Evolutionary conservation across 208 protist species (phyloP), one percentile per base, ranked within the genome.

Genomic region (Trichomonas vaginalis): DNA sequence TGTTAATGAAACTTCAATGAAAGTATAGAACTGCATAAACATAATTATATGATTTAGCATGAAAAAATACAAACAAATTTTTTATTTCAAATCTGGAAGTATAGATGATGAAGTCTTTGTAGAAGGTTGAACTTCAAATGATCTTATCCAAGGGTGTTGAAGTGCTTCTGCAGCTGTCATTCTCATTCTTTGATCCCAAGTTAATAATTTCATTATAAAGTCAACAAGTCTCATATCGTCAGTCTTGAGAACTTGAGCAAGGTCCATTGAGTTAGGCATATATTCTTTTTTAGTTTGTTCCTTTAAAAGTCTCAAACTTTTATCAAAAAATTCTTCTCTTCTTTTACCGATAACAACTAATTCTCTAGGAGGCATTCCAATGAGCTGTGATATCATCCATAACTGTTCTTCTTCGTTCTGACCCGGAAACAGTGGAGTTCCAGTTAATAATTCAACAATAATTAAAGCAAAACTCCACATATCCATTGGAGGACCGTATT

Each of bases 391-490:
- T 1, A 23, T 45, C 17, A 23, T 90, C 42, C 23, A 46, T 48
- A 90, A 15, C 42, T 90, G 40, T 35, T 90, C 40, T 12, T 4
- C 42, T 48, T 90, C 82, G 23, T 90, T 90, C 2, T n/a, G 8
- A n/a, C 82, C 82, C 12, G 82, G 15, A 48, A 98, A 98, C 32
- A 98, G n/a, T 37, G 97, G 97, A 8, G 83, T 27, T 14, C 96
- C 96, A 23, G 47, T 97, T 46, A 46, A 42, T 0, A 97, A 95
- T 95, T 98, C 97, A 23, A 39, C 96, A 15, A 98, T 61, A 46
- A 98, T 96, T 51, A 96, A 97, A 8, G 96, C 97, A 12, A 97
- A 62, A 42, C 39, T 95, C 97, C 97, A 97, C 23, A 97, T 96
- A 87, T 98, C 97, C 37, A 98, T 97, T 0, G 88, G 6, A 49